Conservation (phyloP, 179 eudicot genomes). For the Drosera spatulata region DNA sequence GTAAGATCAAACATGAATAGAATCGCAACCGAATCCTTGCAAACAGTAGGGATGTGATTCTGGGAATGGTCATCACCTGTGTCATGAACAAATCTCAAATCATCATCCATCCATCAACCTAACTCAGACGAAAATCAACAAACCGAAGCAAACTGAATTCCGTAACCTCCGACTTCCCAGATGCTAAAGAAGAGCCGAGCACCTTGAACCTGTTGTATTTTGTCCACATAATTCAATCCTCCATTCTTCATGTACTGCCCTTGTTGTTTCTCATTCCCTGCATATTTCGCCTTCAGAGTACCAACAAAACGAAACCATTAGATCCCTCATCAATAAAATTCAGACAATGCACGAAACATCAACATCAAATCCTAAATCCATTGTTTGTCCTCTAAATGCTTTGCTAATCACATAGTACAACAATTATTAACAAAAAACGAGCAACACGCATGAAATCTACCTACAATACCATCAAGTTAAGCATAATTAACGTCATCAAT, state of each 20-base stretch:
- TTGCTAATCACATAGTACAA: too few relatives aligned
- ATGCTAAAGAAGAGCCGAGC: slow-evolving; percentile 42
- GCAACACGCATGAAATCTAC: too few relatives aligned
- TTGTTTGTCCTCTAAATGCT: too few relatives aligned
- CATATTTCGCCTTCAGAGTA: slow-evolving; percentile 29
- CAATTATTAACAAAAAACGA: too few relatives aligned
- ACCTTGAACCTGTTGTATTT: slow-evolving; percentile 36
- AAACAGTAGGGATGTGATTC: slow-evolving; percentile 31
- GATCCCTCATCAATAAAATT: too few relatives aligned
- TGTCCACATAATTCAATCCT: slow-evolving; percentile 38
- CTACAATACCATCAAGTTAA: too few relatives aligned
- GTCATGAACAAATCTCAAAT: not conserved
- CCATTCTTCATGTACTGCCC: slow-evolving; percentile 6
- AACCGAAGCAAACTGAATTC: too few relatives aligned
- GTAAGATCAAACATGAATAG: slow-evolving; percentile 68
- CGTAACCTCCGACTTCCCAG: slow-evolving; percentile 44
- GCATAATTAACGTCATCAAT: too few relatives aligned
- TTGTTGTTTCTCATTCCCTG: slow-evolving; percentile 22
- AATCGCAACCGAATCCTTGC: slow-evolving; percentile 51
- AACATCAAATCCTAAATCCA: too few relatives aligned
- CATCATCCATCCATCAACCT: too few relatives aligned
- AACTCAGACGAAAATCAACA: too few relatives aligned
- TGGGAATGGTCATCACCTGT: slow-evolving; percentile 32
- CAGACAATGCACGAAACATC: too few relatives aligned
- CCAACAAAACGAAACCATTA: not conserved